Conservation (phyloP, 2,329 filamentous ascomycete genomes). For the Aspergillus fructus region DNA sequence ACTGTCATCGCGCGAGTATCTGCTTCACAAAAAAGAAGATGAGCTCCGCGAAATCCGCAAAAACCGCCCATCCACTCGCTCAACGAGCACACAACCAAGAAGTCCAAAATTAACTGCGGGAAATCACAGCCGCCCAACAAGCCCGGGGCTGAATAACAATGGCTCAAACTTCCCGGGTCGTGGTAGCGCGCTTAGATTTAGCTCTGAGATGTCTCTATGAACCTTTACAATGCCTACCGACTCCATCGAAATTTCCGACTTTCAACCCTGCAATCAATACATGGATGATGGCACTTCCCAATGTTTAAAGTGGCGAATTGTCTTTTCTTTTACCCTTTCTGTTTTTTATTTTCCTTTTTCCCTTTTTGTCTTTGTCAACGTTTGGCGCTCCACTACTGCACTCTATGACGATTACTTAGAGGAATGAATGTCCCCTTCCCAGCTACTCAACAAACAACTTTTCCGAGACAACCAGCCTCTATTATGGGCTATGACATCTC, state of each 20-base stretch:
- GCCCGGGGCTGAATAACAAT: slow-evolving; percentile 37
- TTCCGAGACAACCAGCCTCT: not conserved
- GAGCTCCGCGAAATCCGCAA: slow-evolving; percentile 46
- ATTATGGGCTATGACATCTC: not conserved
- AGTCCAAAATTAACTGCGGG: slow-evolving; percentile 39
- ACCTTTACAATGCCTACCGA: not conserved
- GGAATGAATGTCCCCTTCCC: not conserved
- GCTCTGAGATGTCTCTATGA: slow-evolving; percentile 36
- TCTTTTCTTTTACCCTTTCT: not conserved
- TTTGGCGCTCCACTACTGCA: not conserved
- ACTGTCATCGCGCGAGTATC: slow-evolving; percentile 36
- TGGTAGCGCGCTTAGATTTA: slow-evolving; percentile 40
- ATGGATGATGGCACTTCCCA: not conserved
- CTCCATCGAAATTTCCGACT: not conserved
- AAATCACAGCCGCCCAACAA: slow-evolving; percentile 39
- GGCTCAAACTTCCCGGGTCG: slow-evolving; percentile 30
- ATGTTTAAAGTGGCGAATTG: not conserved
- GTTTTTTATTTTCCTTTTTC: not conserved
- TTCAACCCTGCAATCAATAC: not conserved
- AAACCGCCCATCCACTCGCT: slow-evolving; percentile 43
- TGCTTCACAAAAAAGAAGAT: slow-evolving; percentile 45
- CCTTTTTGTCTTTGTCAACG: not conserved
- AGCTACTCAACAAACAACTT: not conserved
- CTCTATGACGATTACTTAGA: slow-evolving; percentile 11
- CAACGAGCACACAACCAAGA: slow-evolving; percentile 44